Evolutionary conservation across 805 yeast species (phyloP).

Genomic region (Spathaspora passalidarum): DNA sequence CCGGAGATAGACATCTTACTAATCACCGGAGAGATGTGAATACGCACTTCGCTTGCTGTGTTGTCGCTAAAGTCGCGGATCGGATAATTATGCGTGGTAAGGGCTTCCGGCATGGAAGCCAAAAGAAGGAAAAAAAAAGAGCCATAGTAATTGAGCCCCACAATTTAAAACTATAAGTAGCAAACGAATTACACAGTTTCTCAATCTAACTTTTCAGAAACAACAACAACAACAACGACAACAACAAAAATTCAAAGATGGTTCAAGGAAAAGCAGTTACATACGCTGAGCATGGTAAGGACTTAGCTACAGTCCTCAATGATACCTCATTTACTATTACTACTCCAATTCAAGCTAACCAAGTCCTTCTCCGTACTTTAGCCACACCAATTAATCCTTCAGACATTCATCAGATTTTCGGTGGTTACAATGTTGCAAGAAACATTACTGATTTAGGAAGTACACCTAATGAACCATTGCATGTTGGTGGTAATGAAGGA

Average conservation of each 20-base stretch:
- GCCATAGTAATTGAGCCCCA: too few species aligned
- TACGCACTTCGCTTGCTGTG: too few species aligned
- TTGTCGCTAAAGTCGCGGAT: too few species aligned
- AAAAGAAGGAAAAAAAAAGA: too few species aligned
- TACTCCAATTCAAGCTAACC: conserved; percentile 17
- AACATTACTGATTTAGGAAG: conserved; percentile 49
- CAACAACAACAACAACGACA: too few species aligned
- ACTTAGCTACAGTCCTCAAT: conserved; percentile 16
- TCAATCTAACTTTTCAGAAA: too few species aligned
- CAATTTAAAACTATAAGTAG: too few species aligned
- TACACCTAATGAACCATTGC: conserved; percentile 46
- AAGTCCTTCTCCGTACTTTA: conserved; percentile 62
- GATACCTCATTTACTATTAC: conserved; percentile 22
- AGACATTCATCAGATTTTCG: conserved; percentile 81
- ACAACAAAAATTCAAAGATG: conserved; percentile 4
- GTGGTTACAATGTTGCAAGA: conserved; percentile 81
- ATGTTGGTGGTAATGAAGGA: conserved; percentile 94
- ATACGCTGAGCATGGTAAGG: conserved; percentile 18
- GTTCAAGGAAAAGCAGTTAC: conserved; percentile 25
- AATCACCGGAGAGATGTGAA: too few species aligned
- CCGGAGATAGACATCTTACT: too few species aligned
- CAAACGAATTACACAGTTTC: too few species aligned
- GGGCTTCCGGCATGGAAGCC: too few species aligned
- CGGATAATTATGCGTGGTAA: too few species aligned
- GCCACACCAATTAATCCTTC: conserved; percentile 91